Percentiles rank a stretch among this genome's conserved stretches.
These are phyloP conservation scores for Tetrahymena thermophila DNA, from an alignment of 73 alveolate species.

Conservation along the genomic window DNA sequence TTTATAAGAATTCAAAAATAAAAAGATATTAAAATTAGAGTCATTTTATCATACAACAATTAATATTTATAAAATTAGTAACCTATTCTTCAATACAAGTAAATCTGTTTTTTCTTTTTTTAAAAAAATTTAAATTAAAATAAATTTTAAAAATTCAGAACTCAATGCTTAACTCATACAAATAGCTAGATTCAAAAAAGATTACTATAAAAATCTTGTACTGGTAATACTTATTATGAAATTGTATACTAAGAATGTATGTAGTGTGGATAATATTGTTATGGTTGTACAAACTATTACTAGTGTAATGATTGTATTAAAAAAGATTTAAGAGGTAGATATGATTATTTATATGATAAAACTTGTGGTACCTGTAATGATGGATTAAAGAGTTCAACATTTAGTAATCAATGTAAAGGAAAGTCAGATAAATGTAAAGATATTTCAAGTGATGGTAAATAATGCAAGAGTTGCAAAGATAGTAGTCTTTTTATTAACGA, in stretches of 20 bases:
- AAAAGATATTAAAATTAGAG: neutral
- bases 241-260: no score
- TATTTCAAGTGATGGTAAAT: neutral
- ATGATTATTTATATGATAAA: neutral
- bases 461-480: neutral
- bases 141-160: neutral
- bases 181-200: neutral
- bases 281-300: neutral
- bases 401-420: neutral
- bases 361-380: neutral
- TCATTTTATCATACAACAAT: neutral
- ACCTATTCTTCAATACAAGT: no score
- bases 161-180: neutral
- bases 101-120: no score
- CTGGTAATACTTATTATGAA: neutral
- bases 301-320: neutral
- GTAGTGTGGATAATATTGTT: neutral
- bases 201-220: neutral
- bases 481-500: neutral
- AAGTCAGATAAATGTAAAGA: neutral
- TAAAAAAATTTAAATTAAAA: no score
- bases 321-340: neutral
- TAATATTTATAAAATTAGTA: no score
- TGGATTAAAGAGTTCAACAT: neutral
- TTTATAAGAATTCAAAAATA: neutral